Evolutionary conservation across 495 filamentous ascomycete genomes (phyloP), one percentile per base, ranked within the genome.

Genomic region (Hypoxylon cercidicola): DNA sequence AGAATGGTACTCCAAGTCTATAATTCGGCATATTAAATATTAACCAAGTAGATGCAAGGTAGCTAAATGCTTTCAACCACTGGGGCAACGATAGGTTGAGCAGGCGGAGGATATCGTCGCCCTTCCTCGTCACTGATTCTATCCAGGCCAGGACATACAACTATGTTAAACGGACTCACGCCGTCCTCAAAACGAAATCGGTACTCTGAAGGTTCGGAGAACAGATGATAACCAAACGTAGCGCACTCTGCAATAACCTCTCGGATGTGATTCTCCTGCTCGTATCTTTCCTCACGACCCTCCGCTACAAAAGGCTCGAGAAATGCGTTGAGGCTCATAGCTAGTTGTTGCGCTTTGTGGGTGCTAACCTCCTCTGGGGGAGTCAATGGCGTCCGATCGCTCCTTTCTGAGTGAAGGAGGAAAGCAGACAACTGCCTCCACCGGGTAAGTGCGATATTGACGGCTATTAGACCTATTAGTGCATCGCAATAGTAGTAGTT

Each of bases 361-460:
- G 69, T 70, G 46, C 71, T 65, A 11, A 70, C 46, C 6, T 67
- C 55, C 34, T 72, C 64, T 1, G 69, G 67, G 0, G 68, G 67
- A 8, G 57, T 50, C n/a, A 77, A 62, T 1, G 76, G 45, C 11
- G 72, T 75, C n/a, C 74, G 65, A 25, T 75, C 65, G 52, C 72
- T 72, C 37, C 74, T 73, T 3, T 45, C 48, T 10, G 72, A 60
- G 47, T 76, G 72, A 34, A 78, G 72, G 9, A 78, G 48, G 51
- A 73, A 78, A 7, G 75, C 71, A 8, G 76, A 75, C 5, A 78
- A 56, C n/a, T 60, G 66, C 34, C 76, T 69, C 76, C 76, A 77
- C 34, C 66, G 58, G 53, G 66, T 65, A 19, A 76, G 58, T 10
- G 76, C 76, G 8, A 60, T 35, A 13, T 74, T 40, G n/a, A 66